Percentiles rank a stretch among this genome's conserved stretches.
These are phyloP conservation scores for Xylaria grammica DNA, from an alignment of 495 filamentous ascomycete species.

Conservation along the genomic window DNA sequence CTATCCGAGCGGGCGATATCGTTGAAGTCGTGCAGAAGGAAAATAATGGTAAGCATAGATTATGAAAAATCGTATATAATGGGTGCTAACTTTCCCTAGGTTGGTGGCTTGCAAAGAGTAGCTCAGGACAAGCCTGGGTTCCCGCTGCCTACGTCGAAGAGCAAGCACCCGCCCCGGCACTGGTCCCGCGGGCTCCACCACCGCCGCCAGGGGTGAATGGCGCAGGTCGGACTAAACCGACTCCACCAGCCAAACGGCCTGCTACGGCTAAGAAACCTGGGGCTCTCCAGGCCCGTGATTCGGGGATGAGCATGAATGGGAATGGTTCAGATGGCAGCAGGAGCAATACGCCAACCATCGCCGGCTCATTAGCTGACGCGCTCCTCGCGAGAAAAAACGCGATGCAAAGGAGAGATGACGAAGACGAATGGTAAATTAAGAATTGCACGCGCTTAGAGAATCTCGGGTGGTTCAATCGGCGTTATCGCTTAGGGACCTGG, in stretches of 20 bases:
- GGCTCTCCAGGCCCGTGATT: conserved; percentile 69
- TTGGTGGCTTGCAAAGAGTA: conserved; percentile 90
- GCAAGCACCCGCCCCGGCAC: conserved; percentile 63
- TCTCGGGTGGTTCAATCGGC: conserved; percentile 8
- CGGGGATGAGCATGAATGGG: conserved; percentile 72
- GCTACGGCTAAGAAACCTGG: conserved; percentile 68
- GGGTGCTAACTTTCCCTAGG: conserved; percentile 54
- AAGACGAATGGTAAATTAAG: conserved; percentile 65
- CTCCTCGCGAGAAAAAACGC: conserved; percentile 67
- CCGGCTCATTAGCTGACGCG: conserved; percentile 84
- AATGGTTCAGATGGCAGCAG: conserved; percentile 71
- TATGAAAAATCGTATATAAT: conserved; percentile 31
- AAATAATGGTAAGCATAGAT: conserved; percentile 72
- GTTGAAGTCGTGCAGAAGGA: conserved; percentile 89
- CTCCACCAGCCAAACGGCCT: conserved; percentile 87
- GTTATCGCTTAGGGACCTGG: background rate
- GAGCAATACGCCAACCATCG: conserved; percentile 71
- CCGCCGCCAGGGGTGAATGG: conserved; percentile 57
- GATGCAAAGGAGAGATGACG: conserved; percentile 76
- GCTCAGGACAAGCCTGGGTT: conserved; percentile 81
- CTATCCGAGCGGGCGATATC: conserved; percentile 75
- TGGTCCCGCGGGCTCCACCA: conserved; percentile 60
- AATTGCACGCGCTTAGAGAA: conserved; percentile 23
- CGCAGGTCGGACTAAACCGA: conserved; percentile 69
- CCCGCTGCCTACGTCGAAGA: conserved; percentile 93